Base-by-base conservation (phyloP, 352 stramenopile species). In the Globisporangium paroecandrum region DNA sequence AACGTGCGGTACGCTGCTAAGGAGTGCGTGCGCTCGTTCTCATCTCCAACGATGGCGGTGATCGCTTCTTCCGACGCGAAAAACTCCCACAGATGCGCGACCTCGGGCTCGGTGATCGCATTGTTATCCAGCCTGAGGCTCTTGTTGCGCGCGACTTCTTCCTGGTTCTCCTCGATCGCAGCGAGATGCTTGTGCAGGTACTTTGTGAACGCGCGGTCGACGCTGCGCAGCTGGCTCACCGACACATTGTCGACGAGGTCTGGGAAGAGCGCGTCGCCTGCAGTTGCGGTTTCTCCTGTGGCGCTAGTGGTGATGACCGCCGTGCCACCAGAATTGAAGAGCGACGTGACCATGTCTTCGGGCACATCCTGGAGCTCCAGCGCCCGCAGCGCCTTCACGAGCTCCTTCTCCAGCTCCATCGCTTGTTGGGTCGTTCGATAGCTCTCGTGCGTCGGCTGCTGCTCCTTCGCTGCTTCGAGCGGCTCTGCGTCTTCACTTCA, bases 301-400 rank as follows among this genome's bases (percentile, higher is more conserved):
- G 22, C 60, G 53, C 62, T 66, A 20, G 62, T 61, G 4, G 68
- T 72, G 20, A 77, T 43, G 4, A 86, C 66, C 8, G 78, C 77
- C 20, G 86, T 94, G 61, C 83, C 86, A 20, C 83, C 83, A 32
- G 83, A 90, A 67, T 88, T 73, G 58, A 94, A 92, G 10, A 94
- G 75, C 64, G 76, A 74, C 22, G 78, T 57, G 66, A 89, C 83
- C 43, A 82, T 78, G 36, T 69, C 58, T 38, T 77, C 71, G 5
- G 83, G 79, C 29, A 94, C 74, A 8, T 76, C 71, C 29, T 77
- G 72, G 24, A 94, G 81, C 64, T 78, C 75, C 58, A 94, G 81
- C 58, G 81, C 74, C 34, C 72, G 79, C 73, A 94, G 74, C 63
- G 72, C 81, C 41, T 75, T 75, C 70, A 85, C 78, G 12, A 94